A percentile compares a stretch with the other conserved stretches of the same genome.
Evolutionary conservation across 2,329 filamentous ascomycete genomes (phyloP).

Genomic region (Tolypocladium guangdongense): DNA sequence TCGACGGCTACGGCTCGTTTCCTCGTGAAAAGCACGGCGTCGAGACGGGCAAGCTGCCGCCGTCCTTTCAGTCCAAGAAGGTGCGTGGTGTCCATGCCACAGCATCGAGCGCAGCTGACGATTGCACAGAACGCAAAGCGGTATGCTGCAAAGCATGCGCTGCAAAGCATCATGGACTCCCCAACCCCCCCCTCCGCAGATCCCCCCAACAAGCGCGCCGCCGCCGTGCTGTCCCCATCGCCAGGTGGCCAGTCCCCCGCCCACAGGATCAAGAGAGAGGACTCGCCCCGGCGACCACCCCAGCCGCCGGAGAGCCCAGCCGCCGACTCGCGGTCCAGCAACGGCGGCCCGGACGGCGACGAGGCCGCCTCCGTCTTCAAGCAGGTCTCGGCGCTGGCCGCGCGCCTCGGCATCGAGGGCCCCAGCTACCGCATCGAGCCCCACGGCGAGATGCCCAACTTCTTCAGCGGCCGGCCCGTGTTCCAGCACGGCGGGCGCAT

Average conservation of each 20-base stretch:
- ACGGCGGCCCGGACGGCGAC: background rate
- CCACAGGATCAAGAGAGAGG: background rate
- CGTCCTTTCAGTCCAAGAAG: conserved; percentile 36
- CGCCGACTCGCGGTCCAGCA: background rate
- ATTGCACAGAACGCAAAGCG: conserved; percentile 32
- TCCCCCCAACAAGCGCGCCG: background rate
- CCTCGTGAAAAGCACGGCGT: conserved; percentile 23
- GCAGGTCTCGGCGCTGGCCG: conserved; percentile 21
- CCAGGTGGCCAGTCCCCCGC: background rate
- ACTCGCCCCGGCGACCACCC: background rate
- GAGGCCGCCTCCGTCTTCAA: conserved; percentile 7
- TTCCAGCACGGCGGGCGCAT: conserved; percentile 20
- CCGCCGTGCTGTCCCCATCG: background rate
- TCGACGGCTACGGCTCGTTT: conserved; percentile 13
- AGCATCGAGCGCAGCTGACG: background rate
- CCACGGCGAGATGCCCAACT: conserved; percentile 8
- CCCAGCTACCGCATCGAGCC: conserved; percentile 23
- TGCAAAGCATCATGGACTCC: conserved; percentile 24
- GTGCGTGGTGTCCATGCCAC: conserved; percentile 9
- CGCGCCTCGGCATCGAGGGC: conserved; percentile 16
- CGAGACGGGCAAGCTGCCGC: conserved; percentile 13
- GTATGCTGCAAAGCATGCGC: conserved; percentile 38
- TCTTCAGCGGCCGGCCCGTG: conserved; percentile 25
- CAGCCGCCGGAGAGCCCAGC: background rate
- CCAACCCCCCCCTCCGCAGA: background rate